Base-by-base conservation (phyloP, 306 rosid genomes). In the Echinosophora koreensis region DNA sequence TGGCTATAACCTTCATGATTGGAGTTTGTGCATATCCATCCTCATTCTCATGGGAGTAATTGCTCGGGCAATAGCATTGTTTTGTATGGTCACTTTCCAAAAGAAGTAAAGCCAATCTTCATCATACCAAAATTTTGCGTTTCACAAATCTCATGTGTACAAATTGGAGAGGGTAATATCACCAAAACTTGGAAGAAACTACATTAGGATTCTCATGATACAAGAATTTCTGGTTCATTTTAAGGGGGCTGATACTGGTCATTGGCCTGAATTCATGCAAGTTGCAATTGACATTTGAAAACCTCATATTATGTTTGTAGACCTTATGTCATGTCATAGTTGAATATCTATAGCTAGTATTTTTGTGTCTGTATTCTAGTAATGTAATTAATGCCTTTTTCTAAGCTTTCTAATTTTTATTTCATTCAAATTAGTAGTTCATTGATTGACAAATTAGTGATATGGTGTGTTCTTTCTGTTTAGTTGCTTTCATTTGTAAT, bases 1-100 rank as follows among this genome's bases (percentile, higher is more conserved):
- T 15, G 93, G 96, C 30, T 95, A 90, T 73, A 77, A 85, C 78
- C 84, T 95, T 83, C 93, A 91, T 77, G 86, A 92, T 76, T 90
- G 97, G 99, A 80, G 71, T 67, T 87, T 87, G 22, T 90, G 97
- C 62, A 60, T 92, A 75, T 54, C 74, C 39, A 79, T 92, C 69
- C 90, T 95, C 76, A 13, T 89, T 57, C 71, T 84, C 64, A 77
- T 83, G n/a, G 99, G 99, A 30, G 22, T 89, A 5, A 17, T 89
- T 73, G 73, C 87, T 52, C 89, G 99, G 4, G 66, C 51, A 11
- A 41, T 87, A 22, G 91, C 97, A 14, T 92, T 89, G 81, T 49
- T 89, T 47, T 88, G 87, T 63, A 83, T 92, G 97, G 64, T 95
- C 22, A 82, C 83, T 64, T 88, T 92, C 81, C 90, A 79, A 74